These are phyloP conservation scores for Hansenula sp. DNA, from an alignment of 1,139 yeast species.

Conservation along the genomic window DNA sequence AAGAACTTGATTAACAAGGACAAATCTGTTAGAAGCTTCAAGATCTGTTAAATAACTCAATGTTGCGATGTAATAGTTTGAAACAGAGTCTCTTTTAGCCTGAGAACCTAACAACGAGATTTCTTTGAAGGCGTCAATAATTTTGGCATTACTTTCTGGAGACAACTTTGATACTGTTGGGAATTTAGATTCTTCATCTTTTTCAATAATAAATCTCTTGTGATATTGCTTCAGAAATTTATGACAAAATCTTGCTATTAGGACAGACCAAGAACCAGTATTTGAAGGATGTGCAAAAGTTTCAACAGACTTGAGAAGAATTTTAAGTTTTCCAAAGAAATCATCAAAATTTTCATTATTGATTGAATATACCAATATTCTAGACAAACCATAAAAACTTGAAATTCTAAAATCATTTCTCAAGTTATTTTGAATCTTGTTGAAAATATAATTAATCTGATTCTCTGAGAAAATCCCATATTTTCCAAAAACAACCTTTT, in stretches of 20 bases:
- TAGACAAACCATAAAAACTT: slow-evolving; percentile 56
- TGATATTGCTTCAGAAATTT: slow-evolving; percentile 55
- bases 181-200: slow-evolving; percentile 25
- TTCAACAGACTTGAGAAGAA: slow-evolving; percentile 64
- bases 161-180: slow-evolving; percentile 45
- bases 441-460: slow-evolving; percentile 58
- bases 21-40: slow-evolving; percentile 39
- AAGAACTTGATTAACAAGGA: slow-evolving; percentile 60
- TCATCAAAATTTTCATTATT: slow-evolving; percentile 48
- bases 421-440: slow-evolving; percentile 40
- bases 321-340: slow-evolving; percentile 48
- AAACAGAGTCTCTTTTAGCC: slow-evolving; percentile 58
- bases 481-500: slow-evolving; percentile 30
- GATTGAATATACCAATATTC: slow-evolving; percentile 62
- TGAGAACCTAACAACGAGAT: slow-evolving; percentile 73
- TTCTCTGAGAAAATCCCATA: slow-evolving; percentile 61
- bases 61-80: slow-evolving; percentile 56
- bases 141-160: slow-evolving; percentile 34
- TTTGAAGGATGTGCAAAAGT: slow-evolving; percentile 93
- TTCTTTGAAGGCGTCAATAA: slow-evolving; percentile 46
- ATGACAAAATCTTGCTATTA: slow-evolving; percentile 61
- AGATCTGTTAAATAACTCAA: slow-evolving; percentile 63
- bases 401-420: slow-evolving; percentile 49
- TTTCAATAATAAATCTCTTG: slow-evolving; percentile 49
- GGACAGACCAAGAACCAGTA: slow-evolving; percentile 75